A percentile compares a stretch with the other conserved stretches of the same genome.
phyloP scores from a whole-genome alignment of 352 stramenopile genomes.

The Phytophthora macrochlamydospora region DNA sequence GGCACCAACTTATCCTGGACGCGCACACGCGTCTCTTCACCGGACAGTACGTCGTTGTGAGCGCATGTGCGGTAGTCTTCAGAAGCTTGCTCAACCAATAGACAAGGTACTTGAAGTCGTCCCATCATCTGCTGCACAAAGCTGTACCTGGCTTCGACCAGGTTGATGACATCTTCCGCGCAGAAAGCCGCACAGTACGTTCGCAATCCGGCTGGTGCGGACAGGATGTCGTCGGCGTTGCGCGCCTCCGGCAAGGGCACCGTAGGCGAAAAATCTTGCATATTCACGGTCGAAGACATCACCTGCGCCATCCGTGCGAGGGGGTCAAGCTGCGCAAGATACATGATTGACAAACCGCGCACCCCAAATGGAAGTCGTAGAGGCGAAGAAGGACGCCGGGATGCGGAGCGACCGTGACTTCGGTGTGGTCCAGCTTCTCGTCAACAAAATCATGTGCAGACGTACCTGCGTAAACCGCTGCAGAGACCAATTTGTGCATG shows the following conservation, averaged over 20 bases:
- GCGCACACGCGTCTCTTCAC: background rate
- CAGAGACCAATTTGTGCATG: too few species aligned
- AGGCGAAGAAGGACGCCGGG: background rate
- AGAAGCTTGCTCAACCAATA: slow-evolving; percentile 2
- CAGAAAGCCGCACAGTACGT: too few species aligned
- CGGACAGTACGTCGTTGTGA: background rate
- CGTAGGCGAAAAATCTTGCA: background rate
- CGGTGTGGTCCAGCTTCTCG: background rate
- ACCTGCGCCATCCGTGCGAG: background rate
- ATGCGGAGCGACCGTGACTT: background rate
- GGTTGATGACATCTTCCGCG: background rate
- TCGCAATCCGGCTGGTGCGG: too few species aligned
- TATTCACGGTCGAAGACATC: background rate
- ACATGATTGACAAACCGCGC: background rate
- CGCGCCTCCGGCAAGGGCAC: background rate
- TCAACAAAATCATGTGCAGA: background rate
- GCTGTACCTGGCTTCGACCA: background rate
- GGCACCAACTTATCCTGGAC: background rate
- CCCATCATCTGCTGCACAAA: background rate
- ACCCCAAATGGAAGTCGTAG: background rate
- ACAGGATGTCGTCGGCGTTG: too few species aligned
- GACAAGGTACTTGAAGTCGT: background rate
- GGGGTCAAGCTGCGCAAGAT: background rate
- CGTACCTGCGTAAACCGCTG: background rate
- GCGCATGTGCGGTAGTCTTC: background rate